A percentile compares a stretch with the other conserved stretches of the same genome.
phyloP scores from a whole-genome alignment of 23 red algal genomes.

The Pyropia yezoensis region DNA sequence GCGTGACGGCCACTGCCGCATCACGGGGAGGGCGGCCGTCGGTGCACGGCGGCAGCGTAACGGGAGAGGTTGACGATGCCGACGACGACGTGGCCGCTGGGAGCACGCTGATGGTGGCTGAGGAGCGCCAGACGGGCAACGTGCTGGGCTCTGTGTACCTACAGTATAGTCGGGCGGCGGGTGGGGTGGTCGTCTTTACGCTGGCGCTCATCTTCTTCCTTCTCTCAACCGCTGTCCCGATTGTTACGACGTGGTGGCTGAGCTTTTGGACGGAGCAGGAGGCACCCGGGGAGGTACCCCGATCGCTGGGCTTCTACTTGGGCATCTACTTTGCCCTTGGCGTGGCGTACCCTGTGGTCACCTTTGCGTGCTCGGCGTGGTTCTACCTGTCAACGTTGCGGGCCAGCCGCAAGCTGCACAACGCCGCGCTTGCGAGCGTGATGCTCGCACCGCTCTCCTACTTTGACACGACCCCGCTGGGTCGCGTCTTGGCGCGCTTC shows the following conservation, averaged over 20 bases:
- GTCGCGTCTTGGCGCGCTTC: conserved; percentile 73
- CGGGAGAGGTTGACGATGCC: not conserved
- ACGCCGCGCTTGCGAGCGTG: conserved; percentile 36
- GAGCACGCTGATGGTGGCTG: conserved; percentile 11
- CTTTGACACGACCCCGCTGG: conserved; percentile 78
- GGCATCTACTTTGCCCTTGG: conserved; percentile 19
- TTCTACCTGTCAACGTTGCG: conserved; percentile 10
- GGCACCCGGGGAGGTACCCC: not conserved
- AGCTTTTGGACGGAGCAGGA: conserved; percentile 63
- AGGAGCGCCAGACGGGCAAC: conserved; percentile 71
- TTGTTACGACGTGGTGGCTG: conserved; percentile 69
- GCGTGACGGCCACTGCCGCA: too few species aligned
- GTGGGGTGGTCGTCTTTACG: not conserved
- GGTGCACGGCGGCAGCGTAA: not conserved
- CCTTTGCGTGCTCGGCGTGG: conserved; percentile 9
- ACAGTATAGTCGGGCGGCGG: not conserved
- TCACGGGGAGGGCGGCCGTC: too few species aligned
- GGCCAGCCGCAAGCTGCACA: conserved; percentile 48
- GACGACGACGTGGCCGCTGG: not conserved
- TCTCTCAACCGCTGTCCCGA: not conserved
- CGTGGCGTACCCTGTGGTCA: not conserved
- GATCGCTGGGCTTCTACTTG: conserved; percentile 9
- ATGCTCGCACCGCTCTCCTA: conserved; percentile 51
- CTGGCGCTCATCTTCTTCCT: not conserved
- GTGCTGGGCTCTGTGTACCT: conserved; percentile 5